Percentiles rank a stretch among this genome's conserved stretches.
Evolutionary conservation across 192 early-diverging fungal species (phyloP).

Genomic region (Entophlyctis helioformis): DNA sequence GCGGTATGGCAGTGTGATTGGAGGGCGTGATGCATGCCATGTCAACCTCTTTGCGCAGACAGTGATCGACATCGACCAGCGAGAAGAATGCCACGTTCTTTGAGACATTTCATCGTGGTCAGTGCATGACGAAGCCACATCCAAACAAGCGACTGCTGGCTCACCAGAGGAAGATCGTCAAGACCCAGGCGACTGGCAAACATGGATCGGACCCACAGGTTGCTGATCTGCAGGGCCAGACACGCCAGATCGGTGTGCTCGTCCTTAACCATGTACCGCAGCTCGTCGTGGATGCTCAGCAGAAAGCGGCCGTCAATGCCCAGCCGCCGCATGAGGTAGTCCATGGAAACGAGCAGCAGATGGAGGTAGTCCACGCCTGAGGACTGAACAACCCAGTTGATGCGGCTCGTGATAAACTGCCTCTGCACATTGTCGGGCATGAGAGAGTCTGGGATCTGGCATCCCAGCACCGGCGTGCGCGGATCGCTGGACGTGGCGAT

Average conservation of each 20-base stretch:
- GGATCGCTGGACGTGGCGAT: slow-evolving; percentile 64
- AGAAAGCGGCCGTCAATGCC: slow-evolving; percentile 72
- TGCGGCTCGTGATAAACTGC: slow-evolving; percentile 55
- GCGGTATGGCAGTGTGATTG: too few species aligned
- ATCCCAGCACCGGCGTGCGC: slow-evolving; percentile 75
- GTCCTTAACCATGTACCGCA: slow-evolving; percentile 75
- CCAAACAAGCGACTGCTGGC: too few species aligned
- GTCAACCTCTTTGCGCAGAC: slow-evolving; percentile 82
- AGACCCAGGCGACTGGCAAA: slow-evolving; percentile 82
- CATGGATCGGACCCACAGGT: slow-evolving; percentile 83
- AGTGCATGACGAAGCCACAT: neutral
- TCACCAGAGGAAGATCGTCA: slow-evolving; percentile 70
- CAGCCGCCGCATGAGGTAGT: slow-evolving; percentile 66
- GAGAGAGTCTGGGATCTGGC: slow-evolving; percentile 80
- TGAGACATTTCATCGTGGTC: neutral
- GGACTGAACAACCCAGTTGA: slow-evolving; percentile 98
- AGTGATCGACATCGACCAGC: slow-evolving; percentile 82
- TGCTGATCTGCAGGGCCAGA: slow-evolving; percentile 79
- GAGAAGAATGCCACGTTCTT: slow-evolving; percentile 90
- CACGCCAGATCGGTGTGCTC: slow-evolving; percentile 61
- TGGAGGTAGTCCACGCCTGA: slow-evolving; percentile 97
- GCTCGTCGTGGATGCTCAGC: slow-evolving; percentile 90
- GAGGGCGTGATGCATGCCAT: slow-evolving; percentile 81
- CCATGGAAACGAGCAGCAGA: slow-evolving; percentile 75
- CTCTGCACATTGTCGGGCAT: slow-evolving; percentile 21